phyloP scores from a whole-genome alignment of 2,329 filamentous ascomycete species.

The Botrytis medusae region DNA sequence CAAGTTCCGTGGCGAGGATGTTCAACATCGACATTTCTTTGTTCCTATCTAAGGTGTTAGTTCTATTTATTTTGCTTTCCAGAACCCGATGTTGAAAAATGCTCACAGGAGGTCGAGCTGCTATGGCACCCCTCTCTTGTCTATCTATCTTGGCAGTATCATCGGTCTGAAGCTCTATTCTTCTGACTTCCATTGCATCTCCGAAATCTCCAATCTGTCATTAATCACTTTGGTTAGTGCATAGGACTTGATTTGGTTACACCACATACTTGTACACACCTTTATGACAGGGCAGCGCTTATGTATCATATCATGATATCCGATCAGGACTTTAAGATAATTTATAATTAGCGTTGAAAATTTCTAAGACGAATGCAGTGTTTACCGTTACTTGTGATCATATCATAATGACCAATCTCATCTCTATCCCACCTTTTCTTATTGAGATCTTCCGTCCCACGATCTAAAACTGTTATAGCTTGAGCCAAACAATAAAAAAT shows the following conservation, averaged over 20 bases:
- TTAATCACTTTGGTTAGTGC: not conserved
- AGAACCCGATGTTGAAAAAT: no score
- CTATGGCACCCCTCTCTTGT: not conserved
- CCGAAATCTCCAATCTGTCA: not conserved
- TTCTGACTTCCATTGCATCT: conserved; percentile 1
- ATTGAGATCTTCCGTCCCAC: not conserved
- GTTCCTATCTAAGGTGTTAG: not conserved
- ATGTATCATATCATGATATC: not conserved
- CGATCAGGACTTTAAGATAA: not conserved
- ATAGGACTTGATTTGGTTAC: not conserved
- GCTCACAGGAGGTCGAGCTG: not conserved
- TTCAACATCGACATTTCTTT: not conserved
- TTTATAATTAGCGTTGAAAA: not conserved
- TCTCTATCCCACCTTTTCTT: not conserved
- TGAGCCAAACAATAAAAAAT: not conserved
- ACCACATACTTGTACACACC: not conserved
- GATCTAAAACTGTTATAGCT: not conserved
- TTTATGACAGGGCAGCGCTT: not conserved
- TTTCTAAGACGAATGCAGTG: not conserved
- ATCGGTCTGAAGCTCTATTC: not conserved
- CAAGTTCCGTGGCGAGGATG: not conserved
- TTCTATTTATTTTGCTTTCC: not conserved
- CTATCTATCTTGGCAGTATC: not conserved
- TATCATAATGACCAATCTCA: conserved; percentile 9
- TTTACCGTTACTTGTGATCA: conserved; percentile 1